Conservation (phyloP, 1,284 basidiomycete species). For the Ganoderma lingzhi region DNA sequence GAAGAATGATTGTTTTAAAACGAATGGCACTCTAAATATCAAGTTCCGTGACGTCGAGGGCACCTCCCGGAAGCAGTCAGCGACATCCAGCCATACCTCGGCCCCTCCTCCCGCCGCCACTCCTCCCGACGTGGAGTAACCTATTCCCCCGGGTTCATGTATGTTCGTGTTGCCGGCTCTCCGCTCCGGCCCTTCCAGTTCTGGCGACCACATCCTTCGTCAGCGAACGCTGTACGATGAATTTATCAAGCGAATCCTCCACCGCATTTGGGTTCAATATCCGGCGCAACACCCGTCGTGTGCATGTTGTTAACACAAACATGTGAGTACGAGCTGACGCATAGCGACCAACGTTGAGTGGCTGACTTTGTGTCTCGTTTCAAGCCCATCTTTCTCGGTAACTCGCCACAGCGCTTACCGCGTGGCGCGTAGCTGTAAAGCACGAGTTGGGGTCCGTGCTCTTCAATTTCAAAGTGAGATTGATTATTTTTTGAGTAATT, state of each 20-base stretch:
- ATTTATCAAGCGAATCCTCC: not conserved
- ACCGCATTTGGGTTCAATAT: not conserved
- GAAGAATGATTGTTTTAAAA: not conserved
- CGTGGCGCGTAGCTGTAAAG: not conserved
- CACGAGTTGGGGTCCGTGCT: not conserved
- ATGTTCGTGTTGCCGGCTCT: not conserved
- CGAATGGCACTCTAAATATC: not conserved
- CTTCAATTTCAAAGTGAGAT: not conserved
- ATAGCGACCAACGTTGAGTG: not conserved
- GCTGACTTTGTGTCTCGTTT: not conserved
- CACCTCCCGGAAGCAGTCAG: not conserved
- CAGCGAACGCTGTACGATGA: not conserved
- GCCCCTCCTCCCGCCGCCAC: not conserved
- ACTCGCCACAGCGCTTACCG: conserved; percentile 5
- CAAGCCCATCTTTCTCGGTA: not conserved
- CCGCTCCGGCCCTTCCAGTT: not conserved
- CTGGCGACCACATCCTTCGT: not conserved
- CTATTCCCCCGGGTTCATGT: not conserved
- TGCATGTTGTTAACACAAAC: not conserved
- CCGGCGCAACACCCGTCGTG: not conserved
- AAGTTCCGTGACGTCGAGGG: conserved; percentile 3
- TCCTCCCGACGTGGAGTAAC: not conserved
- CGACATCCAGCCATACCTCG: not conserved
- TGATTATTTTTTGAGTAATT: not conserved
- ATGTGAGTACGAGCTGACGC: not conserved